A percentile compares a stretch with the other conserved stretches of the same genome.
These are phyloP conservation scores for Colletotrichum graminicola DNA, from an alignment of 2,329 filamentous ascomycete species.

Conservation along the genomic window DNA sequence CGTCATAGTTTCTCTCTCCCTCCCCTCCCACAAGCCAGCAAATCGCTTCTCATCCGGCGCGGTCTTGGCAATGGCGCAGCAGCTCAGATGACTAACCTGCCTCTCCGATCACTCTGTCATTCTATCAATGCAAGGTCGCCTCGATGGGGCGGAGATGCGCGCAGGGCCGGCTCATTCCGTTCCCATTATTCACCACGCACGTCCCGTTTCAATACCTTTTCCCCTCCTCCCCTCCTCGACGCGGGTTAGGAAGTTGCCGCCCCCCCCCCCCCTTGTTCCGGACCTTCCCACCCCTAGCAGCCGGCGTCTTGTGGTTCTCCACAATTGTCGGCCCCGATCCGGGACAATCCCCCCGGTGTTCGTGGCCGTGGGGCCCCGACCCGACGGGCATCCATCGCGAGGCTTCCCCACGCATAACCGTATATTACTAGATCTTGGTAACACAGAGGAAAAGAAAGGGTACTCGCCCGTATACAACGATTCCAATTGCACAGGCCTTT, in stretches of 20 bases:
- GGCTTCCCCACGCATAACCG: background rate
- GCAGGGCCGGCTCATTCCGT: background rate
- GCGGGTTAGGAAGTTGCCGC: background rate
- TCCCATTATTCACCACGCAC: background rate
- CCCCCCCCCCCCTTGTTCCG: background rate
- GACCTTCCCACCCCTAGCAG: background rate
- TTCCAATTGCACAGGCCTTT: background rate
- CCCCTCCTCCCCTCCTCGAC: background rate
- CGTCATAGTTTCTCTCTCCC: background rate
- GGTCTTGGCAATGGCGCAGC: slow-evolving; percentile 30
- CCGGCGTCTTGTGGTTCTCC: background rate
- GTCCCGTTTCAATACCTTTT: background rate
- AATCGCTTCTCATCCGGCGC: background rate
- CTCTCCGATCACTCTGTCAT: background rate
- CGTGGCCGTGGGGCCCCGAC: background rate
- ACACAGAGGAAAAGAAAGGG: background rate
- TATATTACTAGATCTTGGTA: background rate
- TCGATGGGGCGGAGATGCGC: background rate
- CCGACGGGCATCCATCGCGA: too few relatives aligned
- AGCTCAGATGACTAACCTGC: background rate
- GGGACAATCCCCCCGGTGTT: background rate
- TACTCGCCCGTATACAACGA: too few relatives aligned
- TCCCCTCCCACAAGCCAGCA: slow-evolving; percentile 1
- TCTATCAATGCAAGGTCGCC: background rate
- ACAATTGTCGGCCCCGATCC: slow-evolving; percentile 5